These are phyloP conservation scores for Articulospora tetracladia DNA, from an alignment of 495 filamentous ascomycete species.

Conservation along the genomic window DNA sequence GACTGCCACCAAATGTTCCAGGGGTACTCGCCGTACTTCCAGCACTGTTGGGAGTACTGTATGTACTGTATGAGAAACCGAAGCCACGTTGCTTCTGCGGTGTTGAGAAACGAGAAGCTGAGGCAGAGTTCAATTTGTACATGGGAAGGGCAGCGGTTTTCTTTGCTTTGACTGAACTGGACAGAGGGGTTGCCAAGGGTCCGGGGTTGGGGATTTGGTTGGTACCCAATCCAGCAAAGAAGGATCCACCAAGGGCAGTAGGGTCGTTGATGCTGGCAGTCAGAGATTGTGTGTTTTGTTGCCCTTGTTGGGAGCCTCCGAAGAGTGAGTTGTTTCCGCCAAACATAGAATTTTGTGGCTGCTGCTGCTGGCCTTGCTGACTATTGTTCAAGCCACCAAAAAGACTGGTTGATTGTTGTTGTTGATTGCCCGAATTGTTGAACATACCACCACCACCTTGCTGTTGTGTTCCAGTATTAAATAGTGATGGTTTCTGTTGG, in stretches of 20 bases:
- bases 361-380: slow-evolving; percentile 45
- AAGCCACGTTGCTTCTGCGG: slow-evolving; percentile 72
- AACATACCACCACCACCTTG: slow-evolving; percentile 56
- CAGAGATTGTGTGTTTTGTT: slow-evolving; percentile 48
- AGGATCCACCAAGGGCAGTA: slow-evolving; percentile 78
- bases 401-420: slow-evolving; percentile 32
- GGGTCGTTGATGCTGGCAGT: slow-evolving; percentile 72
- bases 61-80: slow-evolving; percentile 87
- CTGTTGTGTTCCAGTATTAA: slow-evolving; percentile 34
- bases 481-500: slow-evolving; percentile 40
- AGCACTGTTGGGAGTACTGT: slow-evolving; percentile 73
- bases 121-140: slow-evolving; percentile 81
- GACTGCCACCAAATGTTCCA: slow-evolving; percentile 57
- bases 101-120: slow-evolving; percentile 72
- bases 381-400: slow-evolving; percentile 33
- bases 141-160: slow-evolving; percentile 76
- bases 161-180: slow-evolving; percentile 63
- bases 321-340: slow-evolving; percentile 33
- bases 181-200: slow-evolving; percentile 84
- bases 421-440: slow-evolving; percentile 44
- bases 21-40: slow-evolving; percentile 65
- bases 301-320: slow-evolving; percentile 29
- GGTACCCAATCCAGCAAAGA: slow-evolving; percentile 69
- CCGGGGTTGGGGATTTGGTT: slow-evolving; percentile 65
- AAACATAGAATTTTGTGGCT: slow-evolving; percentile 32